Base-by-base conservation (phyloP, 768 basidiomycete genomes). In the Boletus coccyginus region DNA sequence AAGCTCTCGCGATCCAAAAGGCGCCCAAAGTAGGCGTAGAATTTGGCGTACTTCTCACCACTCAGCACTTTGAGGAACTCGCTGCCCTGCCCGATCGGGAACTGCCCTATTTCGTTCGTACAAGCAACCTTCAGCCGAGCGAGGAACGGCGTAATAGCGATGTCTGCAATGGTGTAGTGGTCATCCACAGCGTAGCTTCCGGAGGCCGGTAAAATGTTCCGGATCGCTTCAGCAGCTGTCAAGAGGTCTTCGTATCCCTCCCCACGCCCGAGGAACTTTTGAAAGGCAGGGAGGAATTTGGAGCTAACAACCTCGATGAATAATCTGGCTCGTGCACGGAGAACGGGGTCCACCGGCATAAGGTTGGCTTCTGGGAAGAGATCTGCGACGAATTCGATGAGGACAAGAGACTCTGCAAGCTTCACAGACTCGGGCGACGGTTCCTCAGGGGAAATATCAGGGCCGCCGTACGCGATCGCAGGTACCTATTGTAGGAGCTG, bases 311-410 rank as follows among this genome's bases (percentile, higher is more conserved):
- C 71, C 55, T 87, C 83, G 66, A 84, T 78, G 73, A 87, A 85
- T 70, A 87, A 82, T 24, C 86, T 82, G 9, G 76, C 80, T 53
- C 78, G 74, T 38, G 88, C 86, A 38, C 84, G 81, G 8, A 64
- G 60, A 38, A 87, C 76, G 1, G 82, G 82, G 64, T 84, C 81
- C 10, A 70, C 66, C 5, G 87, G 86, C 10, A 84, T 75, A 39
- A 87, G 72, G 35, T 62, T 51, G 32, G 78, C 74, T 38, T 74
- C 65, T 2, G 80, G 78, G 66, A 74, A 81, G 52, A 86, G 70
- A 65, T 87, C 86, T 11, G 83, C 83, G 54, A 88, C 66, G 70
- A 88, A 83, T 65, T 89, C 85, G 51, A 87, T 73, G 53, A 88
- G 80, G 38, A 87, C 73, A 45, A 82, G 80, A 5, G 85, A 87